Base-by-base conservation (phyloP, 257 asterid genomes). In the Salvia hispanica region DNA sequence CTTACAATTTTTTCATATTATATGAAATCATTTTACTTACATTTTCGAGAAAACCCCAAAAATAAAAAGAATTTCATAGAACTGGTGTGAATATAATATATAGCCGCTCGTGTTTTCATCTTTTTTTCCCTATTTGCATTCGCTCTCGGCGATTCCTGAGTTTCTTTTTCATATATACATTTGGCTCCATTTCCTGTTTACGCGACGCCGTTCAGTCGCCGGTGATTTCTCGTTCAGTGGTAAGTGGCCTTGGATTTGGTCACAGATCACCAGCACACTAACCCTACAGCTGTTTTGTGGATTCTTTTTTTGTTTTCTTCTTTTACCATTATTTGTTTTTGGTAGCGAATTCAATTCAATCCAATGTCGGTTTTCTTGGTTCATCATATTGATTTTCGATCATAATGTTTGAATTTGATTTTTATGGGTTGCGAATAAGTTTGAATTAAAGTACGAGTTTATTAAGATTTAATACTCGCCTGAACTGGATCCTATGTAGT, bases 211-310 rank as follows among this genome's bases (percentile, higher is more conserved):
- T 59, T 44, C 68, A 62, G 69, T 74, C 73, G 44, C 71, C 81
- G 80, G 79, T 67, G 80, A 76, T 80, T 72, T 42, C 75, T 47
- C 71, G 52, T 37, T 76, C 72, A 64, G 62, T 40, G 77, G 86
- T 78, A 62, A 53, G 81, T 71, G 57, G 58, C 58, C 28, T 56
- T 25, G 31, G 31, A 25, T 25, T 25, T 25, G 31, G 31, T 25
- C 31, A 25, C 31, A 58, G 86, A 80, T 83, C 83, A 77, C 67
- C 71, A 48, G 39, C 31, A 45, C 44, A 67, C 52, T 51, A 76
- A 63, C 81, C 82, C 82, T 78, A 71, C 55, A 7, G 18, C 67
- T 60, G 8, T 46, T 62, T 42, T 67, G 8, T 46, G 37, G 64
- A 15, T 67, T 66, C 0, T 5, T 28, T n/a, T n/a, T 3, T 42